phyloP scores from a whole-genome alignment of 495 filamentous ascomycete genomes.

The Aspergillus hancockii region DNA sequence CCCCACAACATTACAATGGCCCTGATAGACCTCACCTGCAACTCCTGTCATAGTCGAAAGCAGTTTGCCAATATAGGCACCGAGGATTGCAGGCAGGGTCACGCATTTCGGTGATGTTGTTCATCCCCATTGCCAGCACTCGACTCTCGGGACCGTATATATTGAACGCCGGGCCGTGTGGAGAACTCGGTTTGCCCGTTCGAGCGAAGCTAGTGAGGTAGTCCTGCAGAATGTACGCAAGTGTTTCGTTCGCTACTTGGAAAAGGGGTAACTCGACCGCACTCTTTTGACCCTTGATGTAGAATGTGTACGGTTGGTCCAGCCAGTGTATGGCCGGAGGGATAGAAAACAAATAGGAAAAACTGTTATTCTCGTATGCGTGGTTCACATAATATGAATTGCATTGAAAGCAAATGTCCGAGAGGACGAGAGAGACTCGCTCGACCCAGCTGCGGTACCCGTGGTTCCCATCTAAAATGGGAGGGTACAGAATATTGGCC shows the following conservation, averaged over 20 bases:
- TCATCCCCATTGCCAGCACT: slow-evolving; percentile 43
- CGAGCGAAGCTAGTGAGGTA: slow-evolving; percentile 59
- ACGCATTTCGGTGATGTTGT: slow-evolving; percentile 37
- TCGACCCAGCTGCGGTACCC: slow-evolving; percentile 39
- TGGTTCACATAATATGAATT: slow-evolving; percentile 58
- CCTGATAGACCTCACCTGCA: not conserved
- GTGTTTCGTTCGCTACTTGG: slow-evolving; percentile 31
- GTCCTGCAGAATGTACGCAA: slow-evolving; percentile 58
- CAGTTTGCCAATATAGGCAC: slow-evolving; percentile 39
- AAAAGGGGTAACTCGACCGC: slow-evolving; percentile 24
- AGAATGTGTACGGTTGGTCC: slow-evolving; percentile 63
- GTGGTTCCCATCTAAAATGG: slow-evolving; percentile 58
- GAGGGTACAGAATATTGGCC: slow-evolving; percentile 55
- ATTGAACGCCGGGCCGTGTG: slow-evolving; percentile 40
- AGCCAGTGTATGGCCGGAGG: slow-evolving; percentile 55
- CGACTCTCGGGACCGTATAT: slow-evolving; percentile 38
- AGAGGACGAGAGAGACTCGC: slow-evolving; percentile 33
- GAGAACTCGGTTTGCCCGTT: slow-evolving; percentile 45
- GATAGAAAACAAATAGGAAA: slow-evolving; percentile 62
- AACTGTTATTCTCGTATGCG: slow-evolving; percentile 49
- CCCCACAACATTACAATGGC: not conserved
- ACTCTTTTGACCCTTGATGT: slow-evolving; percentile 21
- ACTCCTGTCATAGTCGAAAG: not conserved
- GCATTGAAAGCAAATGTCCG: slow-evolving; percentile 58
- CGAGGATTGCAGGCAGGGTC: slow-evolving; percentile 48